Evolutionary conservation across 495 filamentous ascomycete genomes (phyloP).

Genomic region (Aspergillus cavernicola): DNA sequence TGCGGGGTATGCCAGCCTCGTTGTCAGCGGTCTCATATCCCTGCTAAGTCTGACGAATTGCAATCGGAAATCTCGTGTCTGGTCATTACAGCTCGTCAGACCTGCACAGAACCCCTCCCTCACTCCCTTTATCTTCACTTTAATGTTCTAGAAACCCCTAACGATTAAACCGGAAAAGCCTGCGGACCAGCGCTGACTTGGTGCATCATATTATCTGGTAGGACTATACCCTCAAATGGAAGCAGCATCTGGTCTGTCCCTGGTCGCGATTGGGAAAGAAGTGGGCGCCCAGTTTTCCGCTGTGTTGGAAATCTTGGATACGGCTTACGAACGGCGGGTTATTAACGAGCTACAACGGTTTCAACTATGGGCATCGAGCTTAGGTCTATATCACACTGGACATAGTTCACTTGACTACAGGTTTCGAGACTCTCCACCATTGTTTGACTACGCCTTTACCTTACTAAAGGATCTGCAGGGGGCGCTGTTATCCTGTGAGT

Average conservation of each 20-base stretch:
- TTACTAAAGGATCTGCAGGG: background rate
- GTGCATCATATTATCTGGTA: no score
- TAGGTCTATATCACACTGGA: background rate
- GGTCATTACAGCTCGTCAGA: no score
- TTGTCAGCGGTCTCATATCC: background rate
- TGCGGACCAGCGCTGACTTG: no score
- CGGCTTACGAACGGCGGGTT: background rate
- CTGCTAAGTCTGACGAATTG: background rate
- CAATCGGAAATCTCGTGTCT: no score
- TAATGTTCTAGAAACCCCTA: no score
- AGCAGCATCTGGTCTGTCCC: background rate
- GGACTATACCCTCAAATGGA: no score
- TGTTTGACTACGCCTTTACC: background rate
- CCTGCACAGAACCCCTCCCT: no score
- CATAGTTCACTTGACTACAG: constrained; percentile 2
- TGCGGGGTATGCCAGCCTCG: background rate
- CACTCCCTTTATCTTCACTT: no score
- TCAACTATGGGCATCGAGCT: background rate
- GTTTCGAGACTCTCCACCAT: background rate
- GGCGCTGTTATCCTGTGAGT: background rate
- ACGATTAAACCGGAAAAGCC: no score
- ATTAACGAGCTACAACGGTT: background rate
- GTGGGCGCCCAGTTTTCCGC: background rate
- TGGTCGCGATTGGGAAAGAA: background rate
- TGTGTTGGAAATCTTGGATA: background rate